Conservation (phyloP, 1,284 basidiomycete genomes). For the Trichosporon inkin region DNA sequence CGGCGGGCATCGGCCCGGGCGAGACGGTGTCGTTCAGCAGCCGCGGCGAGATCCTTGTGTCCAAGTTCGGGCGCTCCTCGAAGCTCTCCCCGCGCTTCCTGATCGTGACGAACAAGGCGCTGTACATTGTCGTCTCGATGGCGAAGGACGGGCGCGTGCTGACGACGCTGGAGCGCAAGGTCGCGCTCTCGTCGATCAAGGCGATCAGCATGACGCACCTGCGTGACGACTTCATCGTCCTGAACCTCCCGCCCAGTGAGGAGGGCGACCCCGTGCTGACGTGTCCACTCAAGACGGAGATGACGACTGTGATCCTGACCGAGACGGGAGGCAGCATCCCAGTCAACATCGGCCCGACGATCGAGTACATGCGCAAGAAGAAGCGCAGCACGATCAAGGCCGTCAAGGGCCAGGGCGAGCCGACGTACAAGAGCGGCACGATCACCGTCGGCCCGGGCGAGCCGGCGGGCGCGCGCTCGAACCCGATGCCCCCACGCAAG, state of each 20-base stretch:
- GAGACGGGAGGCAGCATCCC: slow-evolving; percentile 73
- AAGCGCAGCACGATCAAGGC: slow-evolving; percentile 87
- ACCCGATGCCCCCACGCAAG: slow-evolving; percentile 81
- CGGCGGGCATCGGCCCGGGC: slow-evolving; percentile 66
- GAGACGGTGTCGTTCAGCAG: slow-evolving; percentile 84
- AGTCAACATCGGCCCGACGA: slow-evolving; percentile 70
- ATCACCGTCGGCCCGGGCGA: slow-evolving; percentile 87
- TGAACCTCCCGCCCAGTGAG: slow-evolving; percentile 70
- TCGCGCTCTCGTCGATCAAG: slow-evolving; percentile 81
- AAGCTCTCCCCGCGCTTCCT: slow-evolving; percentile 89
- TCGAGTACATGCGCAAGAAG: slow-evolving; percentile 93
- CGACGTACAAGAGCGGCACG: slow-evolving; percentile 88
- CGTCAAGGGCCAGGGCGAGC: slow-evolving; percentile 84
- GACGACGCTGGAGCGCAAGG: slow-evolving; percentile 76
- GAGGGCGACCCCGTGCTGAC: slow-evolving; percentile 94
- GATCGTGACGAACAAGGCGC: slow-evolving; percentile 80
- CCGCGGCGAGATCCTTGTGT: slow-evolving; percentile 78
- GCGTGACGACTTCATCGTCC: slow-evolving; percentile 88
- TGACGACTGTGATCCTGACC: slow-evolving; percentile 75
- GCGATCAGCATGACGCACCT: slow-evolving; percentile 80
- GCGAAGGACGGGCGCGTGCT: slow-evolving; percentile 63
- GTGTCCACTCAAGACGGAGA: slow-evolving; percentile 94
- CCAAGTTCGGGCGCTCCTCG: slow-evolving; percentile 81
- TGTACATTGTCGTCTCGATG: slow-evolving; percentile 73
- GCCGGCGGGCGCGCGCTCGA: slow-evolving; percentile 71